Evolutionary conservation across 306 rosid species (phyloP), one percentile per base, ranked within the genome.

Genomic region (Vigna mungo): DNA sequence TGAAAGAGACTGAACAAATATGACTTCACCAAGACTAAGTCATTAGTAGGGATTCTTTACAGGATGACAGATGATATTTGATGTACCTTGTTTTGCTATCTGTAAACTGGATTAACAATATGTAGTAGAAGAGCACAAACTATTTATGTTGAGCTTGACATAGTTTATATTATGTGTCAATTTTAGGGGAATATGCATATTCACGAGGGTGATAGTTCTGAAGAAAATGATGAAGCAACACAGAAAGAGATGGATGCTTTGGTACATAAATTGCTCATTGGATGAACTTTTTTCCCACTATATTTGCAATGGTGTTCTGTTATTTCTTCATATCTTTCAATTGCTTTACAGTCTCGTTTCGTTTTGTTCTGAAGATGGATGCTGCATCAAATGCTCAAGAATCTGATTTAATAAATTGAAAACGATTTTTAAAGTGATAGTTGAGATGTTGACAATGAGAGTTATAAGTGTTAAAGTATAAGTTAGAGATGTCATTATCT

Each of bases 181-280:
- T 32, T 59, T 41, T 84, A 81, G 83, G 75, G 43, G 43, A 71
- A 54, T 60, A 70, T 81, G 84, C 84, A 84, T 66, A 54, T 81
- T 54, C 85, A 81, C 8, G 68, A 76, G 36, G 86, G 70, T 59
- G 77, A 41, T 41, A 1, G 9, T 41, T 41, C 46, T 9, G 37
- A 34, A 34, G 7, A 34, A 34, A 34, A 1, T 34, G 36, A 34
- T 34, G 44, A 39, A 39, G 44, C 1, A 39, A 39, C 11, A 39
- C 44, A 39, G 44, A 1, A 39, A 7, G 5, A 39, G 9, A 7
- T 39, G 44, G 44, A 39, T 4, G 44, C 9, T 41, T 41, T 9
- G 46, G 46, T 41, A 41, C 14, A 10, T 43, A 43, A 10, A 43
- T 11, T 43, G 47, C 14, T 72, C 32, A 51, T 41, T 16, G 9